Evolutionary conservation across 345 rosid genomes (phyloP).

Genomic region (Rhodomyrtus tomentosa): DNA sequence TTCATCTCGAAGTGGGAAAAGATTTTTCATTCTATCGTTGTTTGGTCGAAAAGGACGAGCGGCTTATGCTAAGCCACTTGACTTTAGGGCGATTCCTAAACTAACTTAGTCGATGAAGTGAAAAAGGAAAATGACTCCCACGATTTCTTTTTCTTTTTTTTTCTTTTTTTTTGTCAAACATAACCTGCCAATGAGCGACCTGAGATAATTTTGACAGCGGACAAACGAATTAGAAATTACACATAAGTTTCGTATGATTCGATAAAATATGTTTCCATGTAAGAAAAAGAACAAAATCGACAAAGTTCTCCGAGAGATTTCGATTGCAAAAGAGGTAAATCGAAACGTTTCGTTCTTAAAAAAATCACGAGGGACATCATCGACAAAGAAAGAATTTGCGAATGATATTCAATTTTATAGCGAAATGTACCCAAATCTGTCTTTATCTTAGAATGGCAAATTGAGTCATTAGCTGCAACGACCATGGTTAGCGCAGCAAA

Average conservation of each 20-base stretch:
- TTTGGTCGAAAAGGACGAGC: background rate
- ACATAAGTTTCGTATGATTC: accelerated
- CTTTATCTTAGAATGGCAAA: background rate
- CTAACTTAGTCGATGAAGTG: background rate
- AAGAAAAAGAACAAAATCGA: background rate
- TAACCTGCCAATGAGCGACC: accelerated
- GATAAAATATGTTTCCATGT: background rate
- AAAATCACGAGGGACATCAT: background rate
- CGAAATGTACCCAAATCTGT: background rate
- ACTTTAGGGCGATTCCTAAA: background rate
- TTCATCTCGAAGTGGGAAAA: background rate
- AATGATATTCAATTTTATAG: background rate
- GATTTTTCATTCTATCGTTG: background rate
- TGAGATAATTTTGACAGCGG: background rate
- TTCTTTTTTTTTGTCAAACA: too few relatives aligned
- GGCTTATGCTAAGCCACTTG: background rate
- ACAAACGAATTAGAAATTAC: background rate
- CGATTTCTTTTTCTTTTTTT: background rate
- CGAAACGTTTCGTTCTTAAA: background rate
- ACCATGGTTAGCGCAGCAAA: background rate
- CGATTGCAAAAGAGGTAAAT: background rate
- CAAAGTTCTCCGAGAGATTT: background rate
- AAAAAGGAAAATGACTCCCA: background rate
- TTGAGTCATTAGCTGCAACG: background rate
- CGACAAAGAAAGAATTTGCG: background rate